Evolutionary conservation across 768 basidiomycete species (phyloP), one percentile per base, ranked within the genome.

Genomic region (Naganishia onofrii): DNA sequence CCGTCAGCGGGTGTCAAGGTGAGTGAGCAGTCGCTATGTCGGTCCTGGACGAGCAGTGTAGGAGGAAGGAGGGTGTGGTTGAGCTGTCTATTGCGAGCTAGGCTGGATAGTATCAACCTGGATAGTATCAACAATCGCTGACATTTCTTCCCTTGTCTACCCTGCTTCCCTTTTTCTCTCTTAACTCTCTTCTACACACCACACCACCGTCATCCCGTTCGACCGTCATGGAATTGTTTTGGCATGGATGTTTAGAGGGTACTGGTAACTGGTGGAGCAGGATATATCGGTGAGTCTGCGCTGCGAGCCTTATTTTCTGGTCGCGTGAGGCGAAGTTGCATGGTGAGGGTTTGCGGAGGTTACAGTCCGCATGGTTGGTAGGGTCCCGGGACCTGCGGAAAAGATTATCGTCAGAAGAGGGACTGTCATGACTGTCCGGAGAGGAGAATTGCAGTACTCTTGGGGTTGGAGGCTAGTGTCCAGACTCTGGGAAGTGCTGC

Each of bases 251-350:
- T 46, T 48, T 68, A 89, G 88, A 85, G 84, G 53, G 87, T 89
- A 44, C 80, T 89, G 71, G 87, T 89, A 72, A 89, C 88, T 42
- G 88, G 92, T 57, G 92, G 90, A 67, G 90, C 91, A 69, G 92
- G 92, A 42, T 94, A 94, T 82, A 93, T 94, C 74, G 92, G 92
- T 90, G 68, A 70, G 83, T 73, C 21, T 66, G 17, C 70, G 65
- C 29, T 67, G 72, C 21, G 23, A 13, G 13, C 17, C 17, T 21
- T 46, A 3, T 51, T 23, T 26, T 21, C 21, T 3, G 48, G 3
- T 7, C 23, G 21, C 7, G 12, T 21, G 23, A 26, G 48, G 23
- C 6, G 48, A n/a, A 3, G n/a, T 51, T 51, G n/a, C 42, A 5
- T 46, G 21, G 19, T 1, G 12, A 51, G 48, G 21, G n/a, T 26